Evolutionary conservation across 1,284 basidiomycete species (phyloP).

Genomic region (Malassezia pachydermatis): DNA sequence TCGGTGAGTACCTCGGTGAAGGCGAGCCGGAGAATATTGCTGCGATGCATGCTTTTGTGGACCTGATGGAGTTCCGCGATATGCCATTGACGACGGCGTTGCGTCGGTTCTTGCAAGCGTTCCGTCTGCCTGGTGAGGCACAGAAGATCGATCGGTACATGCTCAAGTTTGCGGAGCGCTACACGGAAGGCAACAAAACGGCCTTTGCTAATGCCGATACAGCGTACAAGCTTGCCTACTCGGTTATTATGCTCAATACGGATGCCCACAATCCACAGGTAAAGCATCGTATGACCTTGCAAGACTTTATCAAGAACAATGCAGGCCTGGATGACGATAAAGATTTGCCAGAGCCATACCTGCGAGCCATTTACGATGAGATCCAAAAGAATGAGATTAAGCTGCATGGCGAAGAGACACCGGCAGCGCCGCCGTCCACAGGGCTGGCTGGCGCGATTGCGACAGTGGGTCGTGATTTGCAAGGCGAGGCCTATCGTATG

Average conservation of each 20-base stretch:
- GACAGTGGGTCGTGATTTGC: slow-evolving; percentile 42
- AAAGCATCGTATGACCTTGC: slow-evolving; percentile 45
- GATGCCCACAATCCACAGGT: slow-evolving; percentile 48
- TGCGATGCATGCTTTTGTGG: slow-evolving; percentile 48
- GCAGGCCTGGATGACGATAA: slow-evolving; percentile 46
- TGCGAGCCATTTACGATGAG: slow-evolving; percentile 40
- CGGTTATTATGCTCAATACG: slow-evolving; percentile 48
- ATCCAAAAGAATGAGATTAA: slow-evolving; percentile 48
- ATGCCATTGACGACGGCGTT: slow-evolving; percentile 43
- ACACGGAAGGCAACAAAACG: slow-evolving; percentile 40
- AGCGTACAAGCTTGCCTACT: slow-evolving; percentile 48
- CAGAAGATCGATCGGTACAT: slow-evolving; percentile 48
- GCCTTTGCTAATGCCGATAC: slow-evolving; percentile 48
- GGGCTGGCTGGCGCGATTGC: slow-evolving; percentile 43
- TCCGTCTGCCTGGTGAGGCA: slow-evolving; percentile 45
- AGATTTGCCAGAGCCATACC: slow-evolving; percentile 40
- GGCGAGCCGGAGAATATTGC: slow-evolving; percentile 46
- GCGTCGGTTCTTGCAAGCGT: slow-evolving; percentile 44
- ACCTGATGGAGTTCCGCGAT: slow-evolving; percentile 44
- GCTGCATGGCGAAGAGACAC: slow-evolving; percentile 46
- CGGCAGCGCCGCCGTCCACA: slow-evolving; percentile 16
- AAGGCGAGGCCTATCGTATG: slow-evolving; percentile 44
- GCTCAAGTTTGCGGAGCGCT: slow-evolving; percentile 48
- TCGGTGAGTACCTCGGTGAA: slow-evolving; percentile 87
- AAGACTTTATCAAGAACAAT: slow-evolving; percentile 48